phyloP scores from a whole-genome alignment of 2,329 filamentous ascomycete genomes.

The Calonectria henricotiae region DNA sequence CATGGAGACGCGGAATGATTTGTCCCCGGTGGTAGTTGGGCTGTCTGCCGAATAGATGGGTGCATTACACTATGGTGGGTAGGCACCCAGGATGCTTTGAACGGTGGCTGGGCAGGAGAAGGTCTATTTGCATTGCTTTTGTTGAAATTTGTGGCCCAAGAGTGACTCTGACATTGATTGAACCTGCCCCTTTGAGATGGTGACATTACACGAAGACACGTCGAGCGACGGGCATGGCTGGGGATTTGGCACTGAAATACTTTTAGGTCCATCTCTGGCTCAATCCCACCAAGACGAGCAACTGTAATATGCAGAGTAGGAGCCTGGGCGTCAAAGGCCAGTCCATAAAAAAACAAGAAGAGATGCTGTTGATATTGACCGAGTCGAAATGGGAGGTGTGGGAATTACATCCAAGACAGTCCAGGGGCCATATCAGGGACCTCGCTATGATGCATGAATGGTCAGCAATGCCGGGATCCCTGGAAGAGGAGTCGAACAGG shows the following conservation, averaged over 20 bases:
- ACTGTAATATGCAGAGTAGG: neutral
- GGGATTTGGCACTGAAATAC: too few species aligned
- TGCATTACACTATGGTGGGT: slow-evolving; percentile 4
- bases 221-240: neutral
- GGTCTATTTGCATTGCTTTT: neutral
- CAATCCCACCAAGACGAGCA: neutral
- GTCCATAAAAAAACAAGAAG: neutral
- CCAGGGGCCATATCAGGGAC: slow-evolving; percentile 26
- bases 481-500: neutral
- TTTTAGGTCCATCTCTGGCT: neutral
- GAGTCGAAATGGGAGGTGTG: slow-evolving; percentile 20
- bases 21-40: neutral
- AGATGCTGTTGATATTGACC: slow-evolving; percentile 1
- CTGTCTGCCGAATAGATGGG: neutral
- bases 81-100: neutral
- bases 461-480: slow-evolving; percentile 4
- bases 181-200: neutral
- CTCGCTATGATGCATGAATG: slow-evolving; percentile 12
- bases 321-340: neutral
- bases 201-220: neutral
- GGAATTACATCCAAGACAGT: slow-evolving; percentile 25
- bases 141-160: neutral
- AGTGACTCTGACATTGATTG: neutral
- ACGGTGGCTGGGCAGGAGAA: neutral
- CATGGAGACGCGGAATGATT: neutral